These are phyloP conservation scores for Aristolochia californica DNA, from an alignment of 164 flowering plant species.

Conservation along the genomic window DNA sequence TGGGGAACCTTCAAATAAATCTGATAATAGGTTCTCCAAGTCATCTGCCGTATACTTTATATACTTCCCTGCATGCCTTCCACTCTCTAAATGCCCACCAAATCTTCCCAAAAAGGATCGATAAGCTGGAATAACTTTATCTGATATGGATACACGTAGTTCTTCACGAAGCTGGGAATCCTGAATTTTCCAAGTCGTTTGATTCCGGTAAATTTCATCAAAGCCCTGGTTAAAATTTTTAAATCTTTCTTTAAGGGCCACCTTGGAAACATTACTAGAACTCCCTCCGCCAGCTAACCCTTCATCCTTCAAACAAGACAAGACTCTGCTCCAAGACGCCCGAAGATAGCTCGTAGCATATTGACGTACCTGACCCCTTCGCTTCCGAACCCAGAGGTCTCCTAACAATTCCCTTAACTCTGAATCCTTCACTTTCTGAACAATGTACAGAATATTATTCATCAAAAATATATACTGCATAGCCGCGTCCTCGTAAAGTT, in stretches of 20 bases:
- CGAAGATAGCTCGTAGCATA: conserved; percentile 67
- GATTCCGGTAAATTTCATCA: conserved; percentile 69
- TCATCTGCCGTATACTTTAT: conserved; percentile 76
- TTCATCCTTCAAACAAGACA: conserved; percentile 73
- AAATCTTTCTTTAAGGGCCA: conserved; percentile 66
- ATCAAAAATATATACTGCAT: conserved; percentile 68
- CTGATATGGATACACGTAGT: conserved; percentile 64
- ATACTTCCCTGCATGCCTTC: conserved; percentile 67
- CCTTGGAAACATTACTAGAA: conserved; percentile 51
- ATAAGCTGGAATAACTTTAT: conserved; percentile 71
- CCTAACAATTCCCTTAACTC: conserved; percentile 71
- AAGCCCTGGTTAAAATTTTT: conserved; percentile 67
- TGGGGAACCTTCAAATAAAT: conserved; percentile 72
- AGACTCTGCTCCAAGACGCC: conserved; percentile 71
- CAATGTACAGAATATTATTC: conserved; percentile 79
- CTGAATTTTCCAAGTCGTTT: conserved; percentile 75
- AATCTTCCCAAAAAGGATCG: conserved; percentile 71
- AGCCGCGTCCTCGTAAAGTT: conserved; percentile 55
- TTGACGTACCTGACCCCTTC: conserved; percentile 56
- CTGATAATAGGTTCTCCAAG: conserved; percentile 54
- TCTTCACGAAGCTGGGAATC: conserved; percentile 79
- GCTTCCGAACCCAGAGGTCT: conserved; percentile 71
- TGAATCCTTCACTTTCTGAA: conserved; percentile 74
- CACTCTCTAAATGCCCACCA: conserved; percentile 58
- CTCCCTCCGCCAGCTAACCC: conserved; percentile 59